These are phyloP conservation scores for Syncephalastrum sp. DNA, from an alignment of 371 early-diverging fungal species.

Conservation along the genomic window DNA sequence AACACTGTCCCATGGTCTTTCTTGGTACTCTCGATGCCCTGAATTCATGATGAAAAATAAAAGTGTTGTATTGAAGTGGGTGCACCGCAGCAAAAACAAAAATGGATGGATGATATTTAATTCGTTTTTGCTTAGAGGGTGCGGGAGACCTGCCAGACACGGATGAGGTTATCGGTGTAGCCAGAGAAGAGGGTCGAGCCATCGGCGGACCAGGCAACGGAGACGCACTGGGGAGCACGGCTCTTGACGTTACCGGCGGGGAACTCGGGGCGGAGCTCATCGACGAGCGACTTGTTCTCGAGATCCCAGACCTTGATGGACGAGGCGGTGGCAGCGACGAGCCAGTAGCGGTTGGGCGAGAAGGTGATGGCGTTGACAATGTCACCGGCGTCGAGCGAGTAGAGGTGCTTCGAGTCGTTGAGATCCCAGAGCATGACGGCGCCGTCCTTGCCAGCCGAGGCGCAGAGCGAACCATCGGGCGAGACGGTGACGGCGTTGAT, in stretches of 20 bases:
- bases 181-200: slow-evolving; percentile 96
- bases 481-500: slow-evolving; percentile 96
- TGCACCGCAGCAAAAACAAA: not conserved
- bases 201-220: slow-evolving; percentile 96
- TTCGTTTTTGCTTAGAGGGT: slow-evolving; percentile 27
- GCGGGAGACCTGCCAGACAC: slow-evolving; percentile 85
- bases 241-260: slow-evolving; percentile 58
- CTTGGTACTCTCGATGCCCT: too few species aligned
- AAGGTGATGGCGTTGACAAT: slow-evolving; percentile 93
- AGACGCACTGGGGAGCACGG: slow-evolving; percentile 75
- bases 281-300: slow-evolving; percentile 91
- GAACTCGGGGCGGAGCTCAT: slow-evolving; percentile 89
- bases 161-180: slow-evolving; percentile 92
- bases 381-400: slow-evolving; percentile 93
- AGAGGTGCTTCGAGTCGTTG: slow-evolving; percentile 97
- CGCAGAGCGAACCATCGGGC: slow-evolving; percentile 98
- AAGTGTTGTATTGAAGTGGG: too few species aligned
- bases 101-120: slow-evolving; percentile 1
- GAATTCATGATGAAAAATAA: too few species aligned
- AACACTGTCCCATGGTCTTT: too few species aligned
- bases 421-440: slow-evolving; percentile 98
- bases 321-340: slow-evolving; percentile 93
- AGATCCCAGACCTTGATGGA: slow-evolving; percentile 99
- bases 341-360: slow-evolving; percentile 99
- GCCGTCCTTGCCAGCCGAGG: slow-evolving; percentile 98